Percentiles rank a stretch among this genome's conserved stretches.
phyloP scores from a whole-genome alignment of 805 yeast genomes.

The Yamadazyma endophytica region DNA sequence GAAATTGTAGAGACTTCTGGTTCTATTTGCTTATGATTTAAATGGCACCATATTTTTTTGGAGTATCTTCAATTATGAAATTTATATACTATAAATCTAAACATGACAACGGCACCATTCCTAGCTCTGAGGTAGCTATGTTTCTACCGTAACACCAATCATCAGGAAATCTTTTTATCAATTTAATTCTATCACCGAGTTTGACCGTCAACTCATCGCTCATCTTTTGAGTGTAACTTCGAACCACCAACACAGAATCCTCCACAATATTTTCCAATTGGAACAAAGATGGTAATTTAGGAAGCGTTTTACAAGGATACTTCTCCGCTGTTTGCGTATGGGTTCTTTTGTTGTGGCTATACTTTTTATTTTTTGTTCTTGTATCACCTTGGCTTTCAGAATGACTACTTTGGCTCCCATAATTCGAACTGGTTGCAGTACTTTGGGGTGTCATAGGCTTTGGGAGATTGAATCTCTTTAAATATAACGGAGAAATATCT shows the following conservation, averaged over 20 bases:
- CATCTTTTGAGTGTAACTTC: conserved; percentile 22
- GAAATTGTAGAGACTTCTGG: conserved; percentile 7
- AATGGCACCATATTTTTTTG: too few relatives aligned
- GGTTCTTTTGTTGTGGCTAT: too few relatives aligned
- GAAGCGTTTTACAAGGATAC: conserved; percentile 11
- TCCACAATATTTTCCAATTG: conserved; percentile 12
- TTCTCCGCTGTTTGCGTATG: too few relatives aligned
- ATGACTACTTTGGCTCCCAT: too few relatives aligned
- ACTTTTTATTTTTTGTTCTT: too few relatives aligned
- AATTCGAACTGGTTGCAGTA: neutral
- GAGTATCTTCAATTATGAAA: too few relatives aligned
- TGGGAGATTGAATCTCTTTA: conserved; percentile 28
- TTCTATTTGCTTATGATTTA: too few relatives aligned
- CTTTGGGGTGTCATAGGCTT: conserved; percentile 12
- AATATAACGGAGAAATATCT: conserved; percentile 31
- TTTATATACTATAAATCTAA: conserved; percentile 14
- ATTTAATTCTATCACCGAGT: conserved; percentile 25
- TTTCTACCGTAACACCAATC: conserved; percentile 36
- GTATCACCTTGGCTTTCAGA: too few relatives aligned
- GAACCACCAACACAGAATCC: conserved; percentile 17
- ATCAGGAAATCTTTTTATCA: conserved; percentile 24
- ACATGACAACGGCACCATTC: conserved; percentile 33
- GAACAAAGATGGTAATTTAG: conserved; percentile 13
- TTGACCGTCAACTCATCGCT: conserved; percentile 30
- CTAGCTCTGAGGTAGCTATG: conserved; percentile 11